A percentile compares a stretch with the other conserved stretches of the same genome.
Evolutionary conservation across 345 rosid species (phyloP).

Genomic region (rapeseed (Brassica napus)): Da-Ae NC_063444.1:37721501-37722000

Average conservation of each 20-base stretch:
- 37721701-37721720: not conserved
- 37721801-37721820: constrained; percentile 96
- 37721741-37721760: constrained; percentile 87
- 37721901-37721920: constrained; percentile 87
- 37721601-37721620: not conserved
- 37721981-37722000: constrained; percentile 95
- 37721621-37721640: not conserved
- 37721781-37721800: constrained; percentile 82
- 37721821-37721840: constrained; percentile 92
- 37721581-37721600: not conserved
- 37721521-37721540: not conserved
- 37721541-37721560: not conserved
- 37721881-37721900: constrained; percentile 91
- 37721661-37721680: not conserved
- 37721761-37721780: constrained; percentile 86
- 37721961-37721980: constrained; percentile 89
- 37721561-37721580: not conserved
- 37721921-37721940: constrained; percentile 78
- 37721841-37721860: constrained; percentile 93
- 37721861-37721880: constrained; percentile 84
- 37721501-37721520: not conserved
- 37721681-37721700: not conserved
- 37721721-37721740: constrained; percentile 38
- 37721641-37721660: not conserved
- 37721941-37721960: constrained; percentile 88